Evolutionary conservation across 2,329 filamentous ascomycete species (phyloP).

Genomic region (Paraphaeosphaeria minitans): DNA sequence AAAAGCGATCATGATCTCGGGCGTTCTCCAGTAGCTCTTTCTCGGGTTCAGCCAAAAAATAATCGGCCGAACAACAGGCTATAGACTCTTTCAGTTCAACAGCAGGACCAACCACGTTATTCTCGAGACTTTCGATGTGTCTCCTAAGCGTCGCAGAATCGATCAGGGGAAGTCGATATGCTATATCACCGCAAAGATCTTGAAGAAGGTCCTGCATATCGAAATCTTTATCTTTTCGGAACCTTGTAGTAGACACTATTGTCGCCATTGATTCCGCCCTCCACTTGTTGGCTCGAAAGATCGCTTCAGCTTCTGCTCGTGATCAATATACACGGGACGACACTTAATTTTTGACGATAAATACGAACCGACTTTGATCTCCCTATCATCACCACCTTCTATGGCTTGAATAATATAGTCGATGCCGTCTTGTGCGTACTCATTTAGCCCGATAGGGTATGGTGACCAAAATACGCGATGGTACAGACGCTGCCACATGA

Average conservation of each 20-base stretch:
- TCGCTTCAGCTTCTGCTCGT: neutral
- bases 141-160: too few species aligned
- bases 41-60: too few species aligned
- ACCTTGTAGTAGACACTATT: conserved; percentile 5
- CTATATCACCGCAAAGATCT: neutral
- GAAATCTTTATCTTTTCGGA: conserved; percentile 12
- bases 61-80: too few species aligned
- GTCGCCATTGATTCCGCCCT: conserved; percentile 3
- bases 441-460: neutral
- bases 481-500: neutral
- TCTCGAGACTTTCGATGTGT: too few species aligned
- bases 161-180: too few species aligned
- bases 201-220: neutral
- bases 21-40: too few species aligned
- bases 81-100: too few species aligned
- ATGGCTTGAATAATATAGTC: conserved; percentile 2
- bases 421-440: neutral
- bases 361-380: neutral
- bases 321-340: neutral
- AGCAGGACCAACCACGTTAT: too few species aligned
- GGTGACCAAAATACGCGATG: neutral
- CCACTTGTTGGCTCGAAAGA: conserved; percentile 1
- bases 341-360: too few species aligned
- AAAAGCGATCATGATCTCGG: too few species aligned
- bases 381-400: neutral